A percentile compares a stretch with the other conserved stretches of the same genome.
These are phyloP conservation scores for Thermothielavioides terrestris DNA, from an alignment of 495 filamentous ascomycete genomes.

Conservation along the genomic window DNA sequence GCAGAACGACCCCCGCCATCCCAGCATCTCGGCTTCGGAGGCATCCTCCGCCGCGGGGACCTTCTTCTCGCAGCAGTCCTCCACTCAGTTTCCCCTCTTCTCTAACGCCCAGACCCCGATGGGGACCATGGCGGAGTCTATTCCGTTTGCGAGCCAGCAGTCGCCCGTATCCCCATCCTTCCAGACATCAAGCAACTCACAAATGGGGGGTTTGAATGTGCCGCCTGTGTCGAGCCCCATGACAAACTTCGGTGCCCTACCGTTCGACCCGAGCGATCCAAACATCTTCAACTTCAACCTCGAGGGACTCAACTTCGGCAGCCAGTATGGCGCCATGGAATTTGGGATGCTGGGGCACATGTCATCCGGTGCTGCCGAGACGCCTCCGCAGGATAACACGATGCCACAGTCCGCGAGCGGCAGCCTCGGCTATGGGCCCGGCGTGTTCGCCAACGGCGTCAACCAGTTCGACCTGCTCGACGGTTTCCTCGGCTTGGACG, in stretches of 20 bases:
- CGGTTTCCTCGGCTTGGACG: constrained; percentile 35
- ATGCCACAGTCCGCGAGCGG: constrained; percentile 30
- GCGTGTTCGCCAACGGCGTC: constrained; percentile 36
- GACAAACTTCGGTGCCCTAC: constrained; percentile 45
- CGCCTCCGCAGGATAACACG: constrained; percentile 55
- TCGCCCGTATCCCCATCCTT: constrained; percentile 65
- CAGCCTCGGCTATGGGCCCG: constrained; percentile 35
- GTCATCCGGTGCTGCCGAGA: constrained; percentile 75
- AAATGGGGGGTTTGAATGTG: constrained; percentile 23
- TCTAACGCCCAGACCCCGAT: constrained; percentile 20
- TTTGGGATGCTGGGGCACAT: constrained; percentile 93
- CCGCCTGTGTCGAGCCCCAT: constrained; percentile 26
- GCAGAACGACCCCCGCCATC: constrained; percentile 25
- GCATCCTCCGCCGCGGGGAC: constrained; percentile 23
- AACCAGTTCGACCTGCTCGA: constrained; percentile 33
- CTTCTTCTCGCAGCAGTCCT: constrained; percentile 32
- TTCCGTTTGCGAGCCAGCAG: constrained; percentile 52
- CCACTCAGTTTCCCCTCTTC: constrained; percentile 31
- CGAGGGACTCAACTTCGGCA: constrained; percentile 89
- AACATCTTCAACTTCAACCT: constrained; percentile 89
- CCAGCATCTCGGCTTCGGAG: constrained; percentile 26
- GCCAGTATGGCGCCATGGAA: constrained; percentile 86
- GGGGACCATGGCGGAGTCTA: constrained; percentile 33
- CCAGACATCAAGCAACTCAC: constrained; percentile 29
- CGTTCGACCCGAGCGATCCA: constrained; percentile 86